These are phyloP conservation scores for Chlamydomonas eustigma DNA, from an alignment of 139 green algal genomes.

Conservation along the genomic window DNA sequence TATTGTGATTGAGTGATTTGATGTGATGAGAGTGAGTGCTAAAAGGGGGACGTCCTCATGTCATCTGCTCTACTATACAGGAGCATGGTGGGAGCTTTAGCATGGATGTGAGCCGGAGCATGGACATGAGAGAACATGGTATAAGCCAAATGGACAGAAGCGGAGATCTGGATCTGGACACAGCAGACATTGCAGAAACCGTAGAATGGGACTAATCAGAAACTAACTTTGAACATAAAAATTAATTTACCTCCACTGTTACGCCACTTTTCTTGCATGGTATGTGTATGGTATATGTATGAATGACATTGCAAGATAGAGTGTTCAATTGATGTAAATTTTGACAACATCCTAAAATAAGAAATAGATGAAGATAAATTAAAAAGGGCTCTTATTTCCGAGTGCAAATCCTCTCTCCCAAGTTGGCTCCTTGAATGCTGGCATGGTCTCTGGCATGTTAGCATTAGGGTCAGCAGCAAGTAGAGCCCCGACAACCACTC, in stretches of 20 bases:
- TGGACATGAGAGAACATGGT: conserved; percentile 21
- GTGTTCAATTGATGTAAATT: too few relatives aligned
- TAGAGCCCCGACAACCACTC: conserved; percentile 57
- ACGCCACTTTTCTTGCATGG: too few relatives aligned
- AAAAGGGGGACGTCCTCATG: too few relatives aligned
- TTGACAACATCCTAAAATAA: too few relatives aligned
- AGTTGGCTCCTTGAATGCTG: conserved; percentile 19
- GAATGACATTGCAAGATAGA: too few relatives aligned
- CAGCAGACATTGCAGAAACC: conserved; percentile 12
- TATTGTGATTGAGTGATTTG: too few relatives aligned
- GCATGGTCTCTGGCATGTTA: conserved; percentile 26
- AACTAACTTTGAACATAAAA: too few relatives aligned
- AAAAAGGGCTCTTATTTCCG: not conserved
- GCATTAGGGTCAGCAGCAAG: conserved; percentile 37
- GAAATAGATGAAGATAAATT: not conserved
- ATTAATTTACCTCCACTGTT: too few relatives aligned
- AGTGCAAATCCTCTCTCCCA: conserved; percentile 20
- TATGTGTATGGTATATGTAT: too few relatives aligned
- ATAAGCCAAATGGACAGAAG: conserved; percentile 10
- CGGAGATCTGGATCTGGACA: conserved; percentile 5
- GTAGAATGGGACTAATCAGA: conserved; percentile 11
- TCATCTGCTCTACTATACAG: too few relatives aligned
- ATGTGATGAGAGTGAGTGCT: too few relatives aligned
- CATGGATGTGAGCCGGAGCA: not conserved
- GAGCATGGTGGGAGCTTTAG: not conserved